These are phyloP conservation scores for Jamesozyma piceae DNA, from an alignment of 805 yeast species.

Conservation along the genomic window DNA sequence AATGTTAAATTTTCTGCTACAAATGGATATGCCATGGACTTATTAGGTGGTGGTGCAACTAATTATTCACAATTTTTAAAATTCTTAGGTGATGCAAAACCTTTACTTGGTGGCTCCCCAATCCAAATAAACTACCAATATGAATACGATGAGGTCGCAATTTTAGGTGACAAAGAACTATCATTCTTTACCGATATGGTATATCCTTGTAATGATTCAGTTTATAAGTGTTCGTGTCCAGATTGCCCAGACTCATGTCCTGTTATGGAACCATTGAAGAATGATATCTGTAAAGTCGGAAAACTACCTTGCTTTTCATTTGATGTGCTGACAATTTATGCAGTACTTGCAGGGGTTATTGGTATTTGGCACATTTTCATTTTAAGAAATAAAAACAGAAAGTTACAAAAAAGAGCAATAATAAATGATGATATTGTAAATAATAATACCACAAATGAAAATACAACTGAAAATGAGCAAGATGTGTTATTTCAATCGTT, in stretches of 20 bases:
- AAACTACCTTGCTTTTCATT: slow-evolving; percentile 67
- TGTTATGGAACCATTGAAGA: slow-evolving; percentile 38
- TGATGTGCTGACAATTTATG: slow-evolving; percentile 45
- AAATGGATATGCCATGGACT: slow-evolving; percentile 92
- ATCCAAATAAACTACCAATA: slow-evolving; percentile 78
- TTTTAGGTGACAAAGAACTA: slow-evolving; percentile 13
- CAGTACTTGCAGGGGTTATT: slow-evolving; percentile 16
- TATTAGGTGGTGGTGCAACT: slow-evolving; percentile 94
- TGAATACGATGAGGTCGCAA: slow-evolving; percentile 23
- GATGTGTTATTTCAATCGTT: neutral
- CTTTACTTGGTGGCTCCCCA: slow-evolving; percentile 89
- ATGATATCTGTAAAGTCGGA: slow-evolving; percentile 45
- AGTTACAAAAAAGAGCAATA: neutral
- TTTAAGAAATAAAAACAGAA: slow-evolving; percentile 13
- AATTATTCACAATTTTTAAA: slow-evolving; percentile 64
- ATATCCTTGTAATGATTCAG: slow-evolving; percentile 48
- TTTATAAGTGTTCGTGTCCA: slow-evolving; percentile 76
- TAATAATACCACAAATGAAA: neutral
- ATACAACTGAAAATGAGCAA: neutral
- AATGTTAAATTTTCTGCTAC: slow-evolving; percentile 88
- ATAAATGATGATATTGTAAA: neutral
- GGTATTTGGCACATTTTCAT: slow-evolving; percentile 12
- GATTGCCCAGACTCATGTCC: slow-evolving; percentile 87
- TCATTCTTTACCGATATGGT: slow-evolving; percentile 15
- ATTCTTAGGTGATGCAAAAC: slow-evolving; percentile 91